Evolutionary conservation across 2,329 filamentous ascomycete genomes (phyloP).

Genomic region (Verruconis gallopava): DNA sequence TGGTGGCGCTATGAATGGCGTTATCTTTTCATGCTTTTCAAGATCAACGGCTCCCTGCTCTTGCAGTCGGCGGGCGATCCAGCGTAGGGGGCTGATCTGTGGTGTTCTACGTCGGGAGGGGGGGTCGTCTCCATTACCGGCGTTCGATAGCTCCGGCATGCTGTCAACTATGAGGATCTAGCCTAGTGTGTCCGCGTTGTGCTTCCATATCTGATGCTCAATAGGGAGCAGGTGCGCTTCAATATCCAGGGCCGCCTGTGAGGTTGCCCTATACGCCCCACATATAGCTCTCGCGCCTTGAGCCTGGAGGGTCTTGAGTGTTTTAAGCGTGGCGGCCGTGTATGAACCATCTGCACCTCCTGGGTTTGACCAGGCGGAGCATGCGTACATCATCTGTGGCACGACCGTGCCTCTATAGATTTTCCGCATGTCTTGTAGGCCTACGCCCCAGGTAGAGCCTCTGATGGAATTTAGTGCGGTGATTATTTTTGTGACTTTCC

Average conservation of each 20-base stretch:
- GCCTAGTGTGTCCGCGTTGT: too few species aligned
- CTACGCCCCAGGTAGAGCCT: conserved; percentile 14
- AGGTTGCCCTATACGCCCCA: not conserved
- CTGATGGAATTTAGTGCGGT: conserved; percentile 12
- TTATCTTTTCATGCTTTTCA: too few species aligned
- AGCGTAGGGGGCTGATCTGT: too few species aligned
- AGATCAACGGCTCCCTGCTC: too few species aligned
- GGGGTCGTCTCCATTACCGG: too few species aligned
- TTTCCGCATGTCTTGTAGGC: conserved; percentile 13
- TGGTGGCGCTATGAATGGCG: too few species aligned
- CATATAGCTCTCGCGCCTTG: not conserved
- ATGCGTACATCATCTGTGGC: conserved; percentile 20
- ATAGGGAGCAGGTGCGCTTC: not conserved
- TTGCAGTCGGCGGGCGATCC: too few species aligned
- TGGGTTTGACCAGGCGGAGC: not conserved
- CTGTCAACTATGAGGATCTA: too few species aligned
- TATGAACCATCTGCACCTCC: not conserved
- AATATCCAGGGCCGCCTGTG: not conserved
- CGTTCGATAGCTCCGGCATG: too few species aligned
- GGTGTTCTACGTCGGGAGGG: too few species aligned
- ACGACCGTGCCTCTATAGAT: conserved; percentile 20
- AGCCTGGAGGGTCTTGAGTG: not conserved
- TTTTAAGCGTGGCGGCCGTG: not conserved
- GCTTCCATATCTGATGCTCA: not conserved
- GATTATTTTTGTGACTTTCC: conserved; percentile 13